These are phyloP conservation scores for Potentilla sterilis DNA, from an alignment of 306 rosid genomes.

Conservation along the genomic window DNA sequence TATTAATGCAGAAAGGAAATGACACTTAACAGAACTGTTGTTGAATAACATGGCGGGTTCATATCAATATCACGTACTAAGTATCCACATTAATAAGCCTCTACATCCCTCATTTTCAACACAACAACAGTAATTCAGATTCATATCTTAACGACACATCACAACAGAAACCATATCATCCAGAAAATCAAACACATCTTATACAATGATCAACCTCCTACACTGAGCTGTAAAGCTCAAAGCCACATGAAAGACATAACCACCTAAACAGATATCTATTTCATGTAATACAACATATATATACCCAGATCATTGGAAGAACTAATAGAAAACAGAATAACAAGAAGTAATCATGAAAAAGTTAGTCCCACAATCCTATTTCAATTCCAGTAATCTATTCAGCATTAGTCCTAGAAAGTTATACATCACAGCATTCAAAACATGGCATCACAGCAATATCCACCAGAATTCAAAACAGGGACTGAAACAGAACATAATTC, in stretches of 20 bases:
- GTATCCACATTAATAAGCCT: not conserved
- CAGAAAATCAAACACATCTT: not conserved
- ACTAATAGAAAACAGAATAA: too few relatives aligned
- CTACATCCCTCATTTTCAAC: not conserved
- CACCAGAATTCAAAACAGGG: too few relatives aligned
- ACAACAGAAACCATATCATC: not conserved
- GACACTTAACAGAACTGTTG: not conserved
- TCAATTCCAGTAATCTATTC: too few relatives aligned
- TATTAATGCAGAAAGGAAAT: not conserved
- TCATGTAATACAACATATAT: not conserved
- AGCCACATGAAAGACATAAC: not conserved
- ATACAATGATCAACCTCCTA: conserved; percentile 1
- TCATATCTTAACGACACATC: not conserved
- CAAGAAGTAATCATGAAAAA: too few relatives aligned
- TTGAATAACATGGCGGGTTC: not conserved
- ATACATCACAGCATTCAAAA: too few relatives aligned
- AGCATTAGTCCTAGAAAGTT: too few relatives aligned
- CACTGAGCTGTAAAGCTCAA: not conserved
- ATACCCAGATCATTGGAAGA: too few relatives aligned
- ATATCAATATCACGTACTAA: not conserved
- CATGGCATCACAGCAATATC: too few relatives aligned
- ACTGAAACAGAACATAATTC: too few relatives aligned
- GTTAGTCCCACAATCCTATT: too few relatives aligned
- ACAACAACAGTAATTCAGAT: not conserved
- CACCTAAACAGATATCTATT: not conserved